A percentile compares a stretch with the other conserved stretches of the same genome.
These are phyloP conservation scores for Akebia trifoliata DNA, from an alignment of 164 flowering plant genomes.

Conservation along the genomic window DNA sequence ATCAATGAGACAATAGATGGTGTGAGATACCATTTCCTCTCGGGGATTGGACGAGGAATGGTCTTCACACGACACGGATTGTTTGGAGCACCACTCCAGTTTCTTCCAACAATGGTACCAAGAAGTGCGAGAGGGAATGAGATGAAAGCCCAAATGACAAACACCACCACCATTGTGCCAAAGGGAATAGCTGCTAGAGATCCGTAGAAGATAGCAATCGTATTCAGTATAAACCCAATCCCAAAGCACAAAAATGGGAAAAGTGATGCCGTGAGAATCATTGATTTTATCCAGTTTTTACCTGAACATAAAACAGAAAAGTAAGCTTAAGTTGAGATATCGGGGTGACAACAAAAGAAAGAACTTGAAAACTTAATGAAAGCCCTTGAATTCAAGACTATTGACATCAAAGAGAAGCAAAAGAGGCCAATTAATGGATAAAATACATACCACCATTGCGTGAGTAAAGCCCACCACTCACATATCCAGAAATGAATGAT, in stretches of 20 bases:
- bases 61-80: constrained; percentile 99
- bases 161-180: constrained; percentile 97
- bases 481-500: constrained; percentile 93
- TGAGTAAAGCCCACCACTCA: constrained; percentile 95
- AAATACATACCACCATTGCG: constrained; percentile 78
- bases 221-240: constrained; percentile 76
- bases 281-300: constrained; percentile 94
- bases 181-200: constrained; percentile 98
- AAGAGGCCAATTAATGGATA: not conserved
- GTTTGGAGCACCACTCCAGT: constrained; percentile 99
- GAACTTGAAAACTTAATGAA: not conserved
- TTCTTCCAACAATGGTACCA: constrained; percentile 97
- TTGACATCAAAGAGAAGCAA: not conserved
- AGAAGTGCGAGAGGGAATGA: constrained; percentile 97
- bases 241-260: constrained; percentile 81
- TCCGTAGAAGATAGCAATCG: constrained; percentile 95
- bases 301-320: too few relatives aligned
- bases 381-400: not conserved
- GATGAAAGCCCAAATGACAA: constrained; percentile 93
- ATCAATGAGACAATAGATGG: constrained; percentile 91
- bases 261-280: constrained; percentile 85
- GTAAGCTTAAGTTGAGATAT: too few relatives aligned
- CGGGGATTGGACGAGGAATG: constrained; percentile 98
- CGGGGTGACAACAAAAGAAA: too few relatives aligned
- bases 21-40: constrained; percentile 98